A percentile compares a stretch with the other conserved stretches of the same genome.
phyloP scores from a whole-genome alignment of 106 monocot species.

The Apostasia shenzhenica region DNA sequence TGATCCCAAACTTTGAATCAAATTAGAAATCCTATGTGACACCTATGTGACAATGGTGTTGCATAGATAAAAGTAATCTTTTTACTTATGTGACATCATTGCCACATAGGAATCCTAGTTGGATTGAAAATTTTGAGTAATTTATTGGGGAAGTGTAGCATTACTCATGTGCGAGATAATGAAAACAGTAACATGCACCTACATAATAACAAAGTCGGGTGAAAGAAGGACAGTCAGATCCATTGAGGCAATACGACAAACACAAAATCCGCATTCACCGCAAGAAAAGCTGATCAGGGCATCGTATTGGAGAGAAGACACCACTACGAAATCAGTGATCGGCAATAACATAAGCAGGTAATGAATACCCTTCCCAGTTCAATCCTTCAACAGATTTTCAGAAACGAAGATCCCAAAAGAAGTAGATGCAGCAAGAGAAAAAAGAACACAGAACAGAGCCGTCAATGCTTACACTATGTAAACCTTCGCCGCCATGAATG shows the following conservation, averaged over 20 bases:
- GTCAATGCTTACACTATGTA: conserved; percentile 7
- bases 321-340: not conserved
- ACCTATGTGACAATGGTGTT: too few relatives aligned
- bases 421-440: not conserved
- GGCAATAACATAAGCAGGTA: not conserved
- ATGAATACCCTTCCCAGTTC: too few relatives aligned
- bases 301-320: not conserved
- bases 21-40: too few relatives aligned
- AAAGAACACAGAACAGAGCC: not conserved
- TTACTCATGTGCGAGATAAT: too few relatives aligned
- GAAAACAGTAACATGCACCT: too few relatives aligned
- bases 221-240: not conserved
- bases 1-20: too few relatives aligned
- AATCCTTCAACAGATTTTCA: not conserved
- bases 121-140: not conserved
- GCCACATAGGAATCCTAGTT: not conserved
- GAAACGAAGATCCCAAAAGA: not conserved
- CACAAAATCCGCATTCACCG: not conserved
- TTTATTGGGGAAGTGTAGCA: too few relatives aligned
- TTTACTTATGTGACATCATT: not conserved
- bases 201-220: too few relatives aligned
- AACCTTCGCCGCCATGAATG: conserved; percentile 7
- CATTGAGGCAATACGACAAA: not conserved
- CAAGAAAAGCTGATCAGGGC: not conserved
- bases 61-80: not conserved